phyloP scores from a whole-genome alignment of 2,329 filamentous ascomycete genomes.

The Colletotrichum chlorophyti region DNA sequence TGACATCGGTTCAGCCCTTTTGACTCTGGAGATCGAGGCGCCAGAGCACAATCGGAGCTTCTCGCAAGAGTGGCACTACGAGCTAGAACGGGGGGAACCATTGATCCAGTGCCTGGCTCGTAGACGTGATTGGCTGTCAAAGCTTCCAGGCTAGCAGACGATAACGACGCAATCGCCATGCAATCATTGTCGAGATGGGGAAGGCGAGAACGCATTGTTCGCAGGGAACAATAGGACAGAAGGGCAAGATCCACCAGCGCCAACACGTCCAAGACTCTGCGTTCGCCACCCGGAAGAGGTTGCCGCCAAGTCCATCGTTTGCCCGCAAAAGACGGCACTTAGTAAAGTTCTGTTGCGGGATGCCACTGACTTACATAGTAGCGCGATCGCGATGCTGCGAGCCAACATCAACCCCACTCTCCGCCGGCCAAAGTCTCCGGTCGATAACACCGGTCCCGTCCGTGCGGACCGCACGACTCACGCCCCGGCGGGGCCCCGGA shows the following conservation, averaged over 20 bases:
- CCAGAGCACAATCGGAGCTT: slow-evolving; percentile 6
- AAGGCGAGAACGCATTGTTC: slow-evolving; percentile 15
- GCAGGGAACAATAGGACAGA: not conserved
- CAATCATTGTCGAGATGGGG: not conserved
- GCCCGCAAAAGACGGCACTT: slow-evolving; percentile 1
- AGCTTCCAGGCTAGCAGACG: not conserved
- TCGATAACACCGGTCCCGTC: slow-evolving; percentile 17
- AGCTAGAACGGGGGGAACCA: slow-evolving; percentile 8
- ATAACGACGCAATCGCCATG: not conserved
- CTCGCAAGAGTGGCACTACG: not conserved
- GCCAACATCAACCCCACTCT: not conserved
- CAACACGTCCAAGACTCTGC: not conserved
- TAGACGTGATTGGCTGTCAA: not conserved
- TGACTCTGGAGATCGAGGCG: slow-evolving; percentile 8
- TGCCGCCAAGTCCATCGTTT: slow-evolving; percentile 8
- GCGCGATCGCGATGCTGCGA: too few relatives aligned
- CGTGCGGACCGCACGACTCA: slow-evolving; percentile 6
- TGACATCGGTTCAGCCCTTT: not conserved
- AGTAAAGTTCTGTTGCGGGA: too few relatives aligned
- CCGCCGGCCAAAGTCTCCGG: not conserved
- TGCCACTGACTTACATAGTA: too few relatives aligned
- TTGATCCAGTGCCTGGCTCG: not conserved
- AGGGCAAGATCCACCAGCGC: not conserved
- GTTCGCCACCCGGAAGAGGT: not conserved
- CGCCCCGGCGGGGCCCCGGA: slow-evolving; percentile 2